Evolutionary conservation across 495 filamentous ascomycete genomes (phyloP).

Genomic region (Ascodesmis nigricans): DNA sequence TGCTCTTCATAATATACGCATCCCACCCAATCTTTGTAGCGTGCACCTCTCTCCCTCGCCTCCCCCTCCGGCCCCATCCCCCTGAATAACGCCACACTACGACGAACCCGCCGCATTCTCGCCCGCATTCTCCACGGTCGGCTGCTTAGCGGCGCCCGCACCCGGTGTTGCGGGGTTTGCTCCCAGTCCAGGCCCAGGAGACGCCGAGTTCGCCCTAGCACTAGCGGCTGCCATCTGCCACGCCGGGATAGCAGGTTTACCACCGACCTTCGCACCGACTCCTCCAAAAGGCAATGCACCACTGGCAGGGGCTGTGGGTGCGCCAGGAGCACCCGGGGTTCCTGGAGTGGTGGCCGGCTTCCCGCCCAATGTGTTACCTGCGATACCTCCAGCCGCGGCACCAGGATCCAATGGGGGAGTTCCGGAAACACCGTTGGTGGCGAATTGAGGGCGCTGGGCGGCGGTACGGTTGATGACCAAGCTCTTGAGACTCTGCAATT

Average conservation of each 20-base stretch:
- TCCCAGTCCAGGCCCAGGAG: too few species aligned
- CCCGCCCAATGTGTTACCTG: slow-evolving; percentile 22
- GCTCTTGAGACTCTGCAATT: slow-evolving; percentile 81
- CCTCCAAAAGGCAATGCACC: slow-evolving; percentile 22
- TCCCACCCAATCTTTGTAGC: too few species aligned
- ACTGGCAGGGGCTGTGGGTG: too few species aligned
- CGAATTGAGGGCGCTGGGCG: slow-evolving; percentile 12
- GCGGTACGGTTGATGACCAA: slow-evolving; percentile 26
- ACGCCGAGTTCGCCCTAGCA: slow-evolving; percentile 23
- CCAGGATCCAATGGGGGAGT: slow-evolving; percentile 25
- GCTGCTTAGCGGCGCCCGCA: slow-evolving; percentile 13
- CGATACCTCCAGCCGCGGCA: slow-evolving; percentile 17
- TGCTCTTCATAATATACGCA: too few species aligned
- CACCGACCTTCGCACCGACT: slow-evolving; percentile 24
- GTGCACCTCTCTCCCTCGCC: too few species aligned
- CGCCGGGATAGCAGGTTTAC: slow-evolving; percentile 54
- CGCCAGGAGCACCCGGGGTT: slow-evolving; percentile 21
- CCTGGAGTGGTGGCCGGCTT: slow-evolving; percentile 22
- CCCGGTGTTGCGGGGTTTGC: slow-evolving; percentile 16
- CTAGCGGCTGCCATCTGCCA: slow-evolving; percentile 71
- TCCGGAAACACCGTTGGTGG: slow-evolving; percentile 19
- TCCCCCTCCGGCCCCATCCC: too few species aligned
- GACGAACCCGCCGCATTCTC: background rate
- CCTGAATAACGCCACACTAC: slow-evolving; percentile 7
- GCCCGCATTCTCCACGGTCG: background rate